These are phyloP conservation scores for Trichoderma aggressivum DNA, from an alignment of 2,329 filamentous ascomycete species.

Conservation along the genomic window DNA sequence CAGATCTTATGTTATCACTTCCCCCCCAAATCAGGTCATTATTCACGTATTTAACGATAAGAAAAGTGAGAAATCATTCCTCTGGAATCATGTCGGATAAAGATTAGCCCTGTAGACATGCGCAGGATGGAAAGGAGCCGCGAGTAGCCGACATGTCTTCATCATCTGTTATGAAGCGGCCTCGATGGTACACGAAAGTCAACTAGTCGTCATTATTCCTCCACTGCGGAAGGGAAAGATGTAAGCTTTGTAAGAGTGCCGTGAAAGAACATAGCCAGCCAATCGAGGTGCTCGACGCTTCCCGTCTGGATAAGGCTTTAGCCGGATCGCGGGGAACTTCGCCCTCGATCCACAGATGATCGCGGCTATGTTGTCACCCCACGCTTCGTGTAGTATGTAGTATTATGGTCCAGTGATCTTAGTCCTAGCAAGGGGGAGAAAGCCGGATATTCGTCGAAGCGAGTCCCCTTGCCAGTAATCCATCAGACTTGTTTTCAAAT, in stretches of 20 bases:
- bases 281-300: background rate
- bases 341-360: background rate
- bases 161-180: background rate
- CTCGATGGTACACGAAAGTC: background rate
- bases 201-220: background rate
- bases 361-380: background rate
- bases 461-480: background rate
- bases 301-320: slow-evolving; percentile 11
- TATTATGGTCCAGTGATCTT: background rate
- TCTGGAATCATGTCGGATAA: background rate
- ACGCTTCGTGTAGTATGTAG: background rate
- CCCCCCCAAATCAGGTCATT: background rate
- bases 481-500: background rate
- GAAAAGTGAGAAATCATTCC: background rate
- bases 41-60: background rate
- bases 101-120: background rate
- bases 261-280: background rate
- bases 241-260: background rate
- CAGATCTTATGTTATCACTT: background rate
- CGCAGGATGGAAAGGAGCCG: background rate
- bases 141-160: background rate
- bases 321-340: background rate
- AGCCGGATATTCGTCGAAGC: slow-evolving; percentile 7
- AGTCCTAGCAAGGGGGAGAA: background rate
- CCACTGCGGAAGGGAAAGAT: background rate